Evolutionary conservation across 2,329 filamentous ascomycete genomes (phyloP).

Genomic region (Karstenula rhodostoma): DNA sequence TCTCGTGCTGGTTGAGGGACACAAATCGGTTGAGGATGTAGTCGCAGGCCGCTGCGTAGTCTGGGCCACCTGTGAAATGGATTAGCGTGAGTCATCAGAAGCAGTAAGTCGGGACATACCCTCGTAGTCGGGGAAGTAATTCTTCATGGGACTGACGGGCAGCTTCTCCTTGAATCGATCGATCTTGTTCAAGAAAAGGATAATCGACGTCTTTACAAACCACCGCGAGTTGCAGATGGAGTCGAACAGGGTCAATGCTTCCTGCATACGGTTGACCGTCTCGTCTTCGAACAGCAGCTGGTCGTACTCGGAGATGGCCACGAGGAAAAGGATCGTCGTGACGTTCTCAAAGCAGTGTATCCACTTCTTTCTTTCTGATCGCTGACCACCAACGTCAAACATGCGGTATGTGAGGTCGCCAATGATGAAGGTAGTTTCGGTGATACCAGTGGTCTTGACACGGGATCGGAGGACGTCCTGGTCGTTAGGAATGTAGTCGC

Average conservation of each 20-base stretch:
- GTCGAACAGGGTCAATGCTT: slow-evolving; percentile 75
- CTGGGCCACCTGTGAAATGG: slow-evolving; percentile 73
- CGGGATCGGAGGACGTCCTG: slow-evolving; percentile 94
- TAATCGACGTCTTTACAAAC: slow-evolving; percentile 77
- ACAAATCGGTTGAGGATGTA: slow-evolving; percentile 99
- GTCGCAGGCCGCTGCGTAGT: slow-evolving; percentile 95
- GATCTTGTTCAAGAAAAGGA: slow-evolving; percentile 79
- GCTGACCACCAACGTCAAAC: slow-evolving; percentile 96
- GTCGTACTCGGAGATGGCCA: slow-evolving; percentile 97
- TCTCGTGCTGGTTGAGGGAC: slow-evolving; percentile 97
- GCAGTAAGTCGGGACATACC: slow-evolving; percentile 44
- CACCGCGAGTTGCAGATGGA: slow-evolving; percentile 76
- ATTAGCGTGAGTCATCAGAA: slow-evolving; percentile 18
- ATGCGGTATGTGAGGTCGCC: slow-evolving; percentile 94
- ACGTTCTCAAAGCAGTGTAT: slow-evolving; percentile 99
- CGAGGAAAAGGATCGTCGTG: slow-evolving; percentile 93
- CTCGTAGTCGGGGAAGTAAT: slow-evolving; percentile 82
- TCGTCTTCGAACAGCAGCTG: slow-evolving; percentile 96
- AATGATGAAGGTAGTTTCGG: slow-evolving; percentile 94
- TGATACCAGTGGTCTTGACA: slow-evolving; percentile 98
- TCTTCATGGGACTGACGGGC: slow-evolving; percentile 76
- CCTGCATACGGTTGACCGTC: slow-evolving; percentile 80
- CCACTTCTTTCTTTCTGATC: slow-evolving; percentile 98
- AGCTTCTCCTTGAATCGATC: slow-evolving; percentile 79
- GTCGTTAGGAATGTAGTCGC: slow-evolving; percentile 94